Evolutionary conservation across 169 alveolate species (phyloP), one percentile per base, ranked within the genome.

Genomic region (Toxoplasma gondii): DNA sequence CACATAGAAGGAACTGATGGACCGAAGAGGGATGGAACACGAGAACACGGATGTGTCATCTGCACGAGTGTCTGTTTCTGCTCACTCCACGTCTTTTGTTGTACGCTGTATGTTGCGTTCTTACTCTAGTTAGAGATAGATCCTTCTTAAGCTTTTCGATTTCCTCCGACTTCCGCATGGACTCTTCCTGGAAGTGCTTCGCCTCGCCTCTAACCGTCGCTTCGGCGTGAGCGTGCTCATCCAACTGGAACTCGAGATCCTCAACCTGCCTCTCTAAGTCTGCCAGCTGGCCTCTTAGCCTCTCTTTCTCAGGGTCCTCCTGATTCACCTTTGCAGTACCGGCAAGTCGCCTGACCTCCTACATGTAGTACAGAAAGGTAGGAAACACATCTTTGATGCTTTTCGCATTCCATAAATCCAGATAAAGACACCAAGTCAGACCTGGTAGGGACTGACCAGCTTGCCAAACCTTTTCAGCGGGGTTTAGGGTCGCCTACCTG

Each of bases 261-360:
- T 78, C 44, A 16, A 78, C 86, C 43, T 78, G 86, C 86, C n/a
- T n/a, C 45, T 78, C 86, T n/a, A 78, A 78, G 49, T 78, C 44
- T 16, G 86, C 86, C 49, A 78, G 74, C 31, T 64, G 34, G n/a
- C n/a, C n/a, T 16, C 74, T 31, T 16, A 64, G 24, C 74, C n/a
- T 64, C 44, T 19, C 86, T 10, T 17, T n/a, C 86, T 78, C n/a
- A 2, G 86, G 45, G 43, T n/a, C 86, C 10, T 38, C 49, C 44
- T 78, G 39, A 38, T 31, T 10, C 49, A 12, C 22, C 43, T 19
- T 78, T 17, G 86, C 86, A 1, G 22, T 27, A 1, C n/a, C n/a
- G 43, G 86, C 1, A 36, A 78, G 86, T 78, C 44, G 86, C 39
- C 12, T 19, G 39, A 78, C 22, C n/a, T 38, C 86, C 45, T 78